Conservation (phyloP, 495 filamentous ascomycete species). For the Hyaloscypha bicolor region DNA sequence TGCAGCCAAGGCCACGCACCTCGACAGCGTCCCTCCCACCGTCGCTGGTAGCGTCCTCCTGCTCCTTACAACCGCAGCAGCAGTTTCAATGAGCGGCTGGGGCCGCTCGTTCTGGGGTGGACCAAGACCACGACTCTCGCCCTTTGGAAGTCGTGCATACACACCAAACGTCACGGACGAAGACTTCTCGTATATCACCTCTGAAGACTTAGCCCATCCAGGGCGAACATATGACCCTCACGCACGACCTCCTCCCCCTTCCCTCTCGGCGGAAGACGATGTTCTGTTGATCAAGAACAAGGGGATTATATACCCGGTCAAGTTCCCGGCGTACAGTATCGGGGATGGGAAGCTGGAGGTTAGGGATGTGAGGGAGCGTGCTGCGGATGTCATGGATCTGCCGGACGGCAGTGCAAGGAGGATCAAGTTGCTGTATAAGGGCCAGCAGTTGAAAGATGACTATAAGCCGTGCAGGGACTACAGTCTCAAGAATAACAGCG, state of each 20-base stretch:
- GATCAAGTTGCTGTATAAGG: conserved; percentile 82
- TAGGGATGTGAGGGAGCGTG: conserved; percentile 64
- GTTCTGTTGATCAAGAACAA: conserved; percentile 75
- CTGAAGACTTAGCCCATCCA: conserved; percentile 62
- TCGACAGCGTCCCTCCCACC: conserved; percentile 29
- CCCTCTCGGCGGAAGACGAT: conserved; percentile 65
- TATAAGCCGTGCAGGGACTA: conserved; percentile 67
- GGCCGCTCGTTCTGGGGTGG: conserved; percentile 30
- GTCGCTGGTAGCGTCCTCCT: conserved; percentile 18
- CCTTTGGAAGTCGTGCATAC: conserved; percentile 43
- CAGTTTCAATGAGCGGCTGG: conserved; percentile 36
- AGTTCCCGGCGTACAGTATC: conserved; percentile 83
- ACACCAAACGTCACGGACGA: conserved; percentile 69
- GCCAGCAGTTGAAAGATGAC: conserved; percentile 71
- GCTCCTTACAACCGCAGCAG: conserved; percentile 21
- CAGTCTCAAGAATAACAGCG: conserved; percentile 77
- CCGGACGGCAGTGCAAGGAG: conserved; percentile 51
- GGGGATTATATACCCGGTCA: conserved; percentile 69
- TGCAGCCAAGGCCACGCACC: conserved; percentile 50
- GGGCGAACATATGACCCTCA: conserved; percentile 42
- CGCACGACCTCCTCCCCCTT: conserved; percentile 33
- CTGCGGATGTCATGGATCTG: conserved; percentile 63
- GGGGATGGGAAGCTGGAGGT: conserved; percentile 73
- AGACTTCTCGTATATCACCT: conserved; percentile 81
- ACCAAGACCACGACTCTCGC: conserved; percentile 44